Evolutionary conservation across 495 filamentous ascomycete genomes (phyloP).

Genomic region (Talaromyces ruber): DNA sequence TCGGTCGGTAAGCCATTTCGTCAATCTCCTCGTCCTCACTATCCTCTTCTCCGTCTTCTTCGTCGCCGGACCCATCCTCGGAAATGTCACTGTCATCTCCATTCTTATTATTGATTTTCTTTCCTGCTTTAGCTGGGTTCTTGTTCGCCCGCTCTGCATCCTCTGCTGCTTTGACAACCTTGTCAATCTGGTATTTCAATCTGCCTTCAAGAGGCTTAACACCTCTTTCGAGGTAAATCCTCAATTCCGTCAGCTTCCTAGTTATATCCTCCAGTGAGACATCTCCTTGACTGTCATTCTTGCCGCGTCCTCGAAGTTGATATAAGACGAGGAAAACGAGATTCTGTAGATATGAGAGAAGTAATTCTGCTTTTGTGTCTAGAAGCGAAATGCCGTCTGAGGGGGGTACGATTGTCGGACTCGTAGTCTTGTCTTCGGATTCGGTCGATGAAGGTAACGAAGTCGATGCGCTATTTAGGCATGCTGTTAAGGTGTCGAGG

Average conservation of each 20-base stretch:
- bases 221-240: constrained; percentile 84
- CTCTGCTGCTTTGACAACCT: constrained; percentile 78
- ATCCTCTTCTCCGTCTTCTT: constrained; percentile 29
- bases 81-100: constrained; percentile 17
- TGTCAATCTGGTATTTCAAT: constrained; percentile 81
- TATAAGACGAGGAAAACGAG: constrained; percentile 81
- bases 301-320: constrained; percentile 57
- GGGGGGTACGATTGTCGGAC: constrained; percentile 49
- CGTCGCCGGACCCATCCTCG: constrained; percentile 18
- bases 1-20: constrained; percentile 62
- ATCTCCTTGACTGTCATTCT: constrained; percentile 18
- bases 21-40: constrained; percentile 39
- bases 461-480: constrained; percentile 50
- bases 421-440: constrained; percentile 8
- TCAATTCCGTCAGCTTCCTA: constrained; percentile 74
- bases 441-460: constrained; percentile 47
- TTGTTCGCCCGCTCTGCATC: constrained; percentile 48
- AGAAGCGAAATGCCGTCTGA: constrained; percentile 88
- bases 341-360: constrained; percentile 93
- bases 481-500: constrained; percentile 54
- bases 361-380: constrained; percentile 87
- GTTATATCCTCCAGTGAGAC: constrained; percentile 50
- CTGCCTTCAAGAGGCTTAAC: constrained; percentile 80
- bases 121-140: constrained; percentile 14
- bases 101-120: constrained; percentile 8